Conservation (phyloP, 192 early-diverging fungal genomes). For the Podila epicladia region DNA sequence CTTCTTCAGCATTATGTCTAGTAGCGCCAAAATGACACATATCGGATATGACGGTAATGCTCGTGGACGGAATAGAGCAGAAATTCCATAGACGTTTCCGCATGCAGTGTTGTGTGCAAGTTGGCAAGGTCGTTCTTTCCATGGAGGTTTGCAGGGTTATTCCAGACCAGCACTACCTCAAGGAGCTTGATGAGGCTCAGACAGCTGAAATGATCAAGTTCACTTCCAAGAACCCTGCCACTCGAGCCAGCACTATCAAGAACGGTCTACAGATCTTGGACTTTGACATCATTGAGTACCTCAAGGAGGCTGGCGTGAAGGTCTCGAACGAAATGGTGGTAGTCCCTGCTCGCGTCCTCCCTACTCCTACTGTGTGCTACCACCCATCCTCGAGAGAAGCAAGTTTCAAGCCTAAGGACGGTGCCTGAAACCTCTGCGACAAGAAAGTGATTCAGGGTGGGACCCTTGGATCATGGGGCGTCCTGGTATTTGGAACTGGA, state of each 20-base stretch:
- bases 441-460: slow-evolving; percentile 81
- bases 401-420: slow-evolving; percentile 65
- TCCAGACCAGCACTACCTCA: slow-evolving; percentile 83
- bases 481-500: slow-evolving; percentile 78
- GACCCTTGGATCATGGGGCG: slow-evolving; percentile 80
- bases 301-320: slow-evolving; percentile 79
- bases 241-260: slow-evolving; percentile 84
- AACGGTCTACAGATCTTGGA: slow-evolving; percentile 72
- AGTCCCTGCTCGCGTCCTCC: slow-evolving; percentile 76
- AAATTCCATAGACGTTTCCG: slow-evolving; percentile 59
- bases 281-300: slow-evolving; percentile 74
- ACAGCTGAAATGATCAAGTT: slow-evolving; percentile 97
- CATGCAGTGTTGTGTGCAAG: slow-evolving; percentile 79
- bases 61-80: no score
- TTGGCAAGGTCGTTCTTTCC: slow-evolving; percentile 76
- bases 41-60: no score
- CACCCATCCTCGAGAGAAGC: slow-evolving; percentile 54
- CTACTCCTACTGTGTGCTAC: slow-evolving; percentile 81
- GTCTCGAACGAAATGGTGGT: slow-evolving; percentile 75
- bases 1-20: no score
- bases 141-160: slow-evolving; percentile 89
- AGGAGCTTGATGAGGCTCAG: slow-evolving; percentile 86
- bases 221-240: slow-evolving; percentile 83
- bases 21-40: no score
- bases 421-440: slow-evolving; percentile 90